Conservation (phyloP, 805 yeast species). For the Starmerella stigmatis region DNA sequence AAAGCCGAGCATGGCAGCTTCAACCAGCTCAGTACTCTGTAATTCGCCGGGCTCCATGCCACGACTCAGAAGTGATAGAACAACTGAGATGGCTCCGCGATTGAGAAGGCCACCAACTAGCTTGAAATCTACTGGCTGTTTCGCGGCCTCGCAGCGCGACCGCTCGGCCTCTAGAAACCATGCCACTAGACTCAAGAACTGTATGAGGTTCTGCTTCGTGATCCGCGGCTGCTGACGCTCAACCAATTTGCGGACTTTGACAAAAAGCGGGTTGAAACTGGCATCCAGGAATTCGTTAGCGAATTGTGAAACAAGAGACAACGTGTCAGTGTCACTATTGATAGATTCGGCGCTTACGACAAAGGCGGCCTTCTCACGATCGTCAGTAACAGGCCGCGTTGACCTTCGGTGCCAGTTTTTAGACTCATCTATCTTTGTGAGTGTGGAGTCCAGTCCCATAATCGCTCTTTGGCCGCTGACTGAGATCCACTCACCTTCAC, state of each 20-base stretch:
- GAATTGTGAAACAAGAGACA: constrained; percentile 35
- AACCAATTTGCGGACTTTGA: constrained; percentile 40
- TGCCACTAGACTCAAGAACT: constrained; percentile 49
- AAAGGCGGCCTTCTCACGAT: constrained; percentile 23
- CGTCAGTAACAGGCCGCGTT: constrained; percentile 24
- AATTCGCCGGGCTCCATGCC: constrained; percentile 28
- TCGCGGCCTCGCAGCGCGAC: constrained; percentile 24
- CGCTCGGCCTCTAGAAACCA: constrained; percentile 73
- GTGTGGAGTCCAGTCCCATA: constrained; percentile 39
- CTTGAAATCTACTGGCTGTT: constrained; percentile 27
- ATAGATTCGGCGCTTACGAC: constrained; percentile 14
- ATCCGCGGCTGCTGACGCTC: constrained; percentile 34
- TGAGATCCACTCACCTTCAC: constrained; percentile 52
- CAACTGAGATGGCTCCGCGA: constrained; percentile 48
- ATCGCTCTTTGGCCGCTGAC: constrained; percentile 58
- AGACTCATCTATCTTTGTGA: constrained; percentile 54
- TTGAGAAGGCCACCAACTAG: constrained; percentile 40
- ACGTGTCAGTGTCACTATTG: constrained; percentile 23
- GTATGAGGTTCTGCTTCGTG: constrained; percentile 28
- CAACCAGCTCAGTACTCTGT: constrained; percentile 48
- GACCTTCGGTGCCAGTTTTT: constrained; percentile 49
- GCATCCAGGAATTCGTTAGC: constrained; percentile 56
- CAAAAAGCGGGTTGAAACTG: constrained; percentile 59
- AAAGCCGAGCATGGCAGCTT: constrained; percentile 59
- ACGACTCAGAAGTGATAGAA: constrained; percentile 37